A percentile compares a stretch with the other conserved stretches of the same genome.
Conservation (phyloP, 1,139 yeast genomes). For the Kodamaea fungicola region DNA sequence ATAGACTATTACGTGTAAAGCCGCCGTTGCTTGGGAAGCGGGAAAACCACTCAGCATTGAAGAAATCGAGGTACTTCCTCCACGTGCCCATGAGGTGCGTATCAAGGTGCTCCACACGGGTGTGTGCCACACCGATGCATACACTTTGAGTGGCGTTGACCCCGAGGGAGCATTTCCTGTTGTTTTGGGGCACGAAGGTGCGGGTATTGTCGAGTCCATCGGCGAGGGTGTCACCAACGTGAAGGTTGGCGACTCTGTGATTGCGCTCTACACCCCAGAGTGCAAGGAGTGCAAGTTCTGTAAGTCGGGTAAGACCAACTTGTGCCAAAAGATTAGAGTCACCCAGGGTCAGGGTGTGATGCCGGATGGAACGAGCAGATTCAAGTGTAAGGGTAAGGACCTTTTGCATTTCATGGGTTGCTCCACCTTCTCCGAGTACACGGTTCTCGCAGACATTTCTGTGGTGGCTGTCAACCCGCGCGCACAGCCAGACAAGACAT, state of each 20-base stretch:
- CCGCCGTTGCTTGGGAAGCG: constrained; percentile 98
- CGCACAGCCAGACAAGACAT: constrained; percentile 83
- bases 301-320: constrained; percentile 89
- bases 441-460: constrained; percentile 97
- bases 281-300: constrained; percentile 95
- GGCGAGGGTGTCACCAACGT: constrained; percentile 92
- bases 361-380: constrained; percentile 96
- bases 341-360: constrained; percentile 88
- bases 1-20: constrained; percentile 80
- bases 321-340: constrained; percentile 87
- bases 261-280: constrained; percentile 94
- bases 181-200: constrained; percentile 94
- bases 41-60: constrained; percentile 81
- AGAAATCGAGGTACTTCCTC: constrained; percentile 86
- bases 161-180: constrained; percentile 97
- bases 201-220: constrained; percentile 88
- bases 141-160: constrained; percentile 88
- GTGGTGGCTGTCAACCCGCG: constrained; percentile 85
- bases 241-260: constrained; percentile 84
- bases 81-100: constrained; percentile 95
- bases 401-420: constrained; percentile 95
- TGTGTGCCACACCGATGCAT: constrained; percentile 98
- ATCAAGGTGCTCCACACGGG: constrained; percentile 85
- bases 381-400: constrained; percentile 78
- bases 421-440: constrained; percentile 93